A percentile compares a stretch with the other conserved stretches of the same genome.
phyloP scores from a whole-genome alignment of 768 basidiomycete genomes.

The Leccinum disarticulatum region DNA sequence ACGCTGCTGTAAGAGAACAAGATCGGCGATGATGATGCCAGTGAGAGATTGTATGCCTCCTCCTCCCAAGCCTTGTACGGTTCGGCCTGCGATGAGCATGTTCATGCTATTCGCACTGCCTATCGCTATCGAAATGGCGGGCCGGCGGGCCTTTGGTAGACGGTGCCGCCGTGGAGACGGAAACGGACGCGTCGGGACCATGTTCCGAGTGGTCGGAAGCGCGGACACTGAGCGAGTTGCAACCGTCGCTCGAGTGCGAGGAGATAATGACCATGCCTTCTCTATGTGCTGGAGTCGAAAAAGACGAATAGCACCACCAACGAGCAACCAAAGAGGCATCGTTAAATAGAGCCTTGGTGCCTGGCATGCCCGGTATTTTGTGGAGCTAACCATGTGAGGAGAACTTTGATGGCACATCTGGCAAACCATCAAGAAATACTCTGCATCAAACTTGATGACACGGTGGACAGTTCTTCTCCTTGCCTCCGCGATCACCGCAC shows the following conservation, averaged over 20 bases:
- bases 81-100: conserved; percentile 26
- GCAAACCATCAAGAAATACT: not conserved
- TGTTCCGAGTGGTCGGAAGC: not conserved
- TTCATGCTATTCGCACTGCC: conserved; percentile 22
- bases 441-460: not conserved
- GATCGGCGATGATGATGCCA: conserved; percentile 42
- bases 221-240: not conserved
- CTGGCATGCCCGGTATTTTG: not conserved
- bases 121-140: conserved; percentile 23
- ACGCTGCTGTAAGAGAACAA: conserved; percentile 43
- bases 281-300: not conserved
- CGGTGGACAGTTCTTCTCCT: conserved; percentile 1
- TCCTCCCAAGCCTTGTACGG: conserved; percentile 37
- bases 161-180: not conserved
- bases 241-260: conserved; percentile 1
- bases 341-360: not conserved
- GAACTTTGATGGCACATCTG: not conserved
- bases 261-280: not conserved
- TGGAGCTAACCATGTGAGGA: not conserved
- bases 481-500: conserved; percentile 1
- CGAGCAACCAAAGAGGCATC: not conserved
- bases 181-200: not conserved
- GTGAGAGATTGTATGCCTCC: conserved; percentile 37
- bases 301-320: not conserved
- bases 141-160: conserved; percentile 21